phyloP scores from a whole-genome alignment of 768 basidiomycete species.

The Kwoniella sp. region DNA sequence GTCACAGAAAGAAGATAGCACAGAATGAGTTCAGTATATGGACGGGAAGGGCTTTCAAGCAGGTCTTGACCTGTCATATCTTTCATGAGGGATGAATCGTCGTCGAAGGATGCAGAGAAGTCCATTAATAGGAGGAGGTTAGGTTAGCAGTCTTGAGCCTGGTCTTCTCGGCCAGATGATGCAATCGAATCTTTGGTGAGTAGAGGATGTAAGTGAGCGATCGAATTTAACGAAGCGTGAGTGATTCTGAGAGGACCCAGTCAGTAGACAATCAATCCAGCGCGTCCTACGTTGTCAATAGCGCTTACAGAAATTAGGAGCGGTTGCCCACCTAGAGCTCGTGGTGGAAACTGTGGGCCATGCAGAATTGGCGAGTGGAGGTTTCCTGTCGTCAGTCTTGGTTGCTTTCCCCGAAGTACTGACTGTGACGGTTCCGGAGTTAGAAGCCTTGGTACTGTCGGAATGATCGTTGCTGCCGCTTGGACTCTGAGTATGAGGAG shows the following conservation, averaged over 20 bases:
- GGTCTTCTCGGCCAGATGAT: too few relatives aligned
- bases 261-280: not conserved
- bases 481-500: not conserved
- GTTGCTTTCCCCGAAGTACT: not conserved
- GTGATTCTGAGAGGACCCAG: not conserved
- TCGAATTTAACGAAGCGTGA: not conserved
- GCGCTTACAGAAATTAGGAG: constrained; percentile 8
- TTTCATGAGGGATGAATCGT: too few relatives aligned
- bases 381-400: not conserved
- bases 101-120: too few relatives aligned
- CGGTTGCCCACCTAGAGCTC: constrained; percentile 13
- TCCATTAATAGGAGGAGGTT: too few relatives aligned
- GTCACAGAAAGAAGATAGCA: not conserved
- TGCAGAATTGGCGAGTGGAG: not conserved
- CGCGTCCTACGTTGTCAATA: not conserved
- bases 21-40: not conserved
- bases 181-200: not conserved
- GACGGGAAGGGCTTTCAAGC: not conserved
- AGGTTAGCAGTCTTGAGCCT: too few relatives aligned
- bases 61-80: too few relatives aligned
- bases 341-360: not conserved
- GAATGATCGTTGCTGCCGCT: constrained; percentile 13
- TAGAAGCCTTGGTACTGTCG: constrained; percentile 16
- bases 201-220: not conserved
- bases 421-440: not conserved